Evolutionary conservation across 345 rosid genomes (phyloP), one percentile per base, ranked within the genome.

Genomic region (Arabis hirsuta): DNA sequence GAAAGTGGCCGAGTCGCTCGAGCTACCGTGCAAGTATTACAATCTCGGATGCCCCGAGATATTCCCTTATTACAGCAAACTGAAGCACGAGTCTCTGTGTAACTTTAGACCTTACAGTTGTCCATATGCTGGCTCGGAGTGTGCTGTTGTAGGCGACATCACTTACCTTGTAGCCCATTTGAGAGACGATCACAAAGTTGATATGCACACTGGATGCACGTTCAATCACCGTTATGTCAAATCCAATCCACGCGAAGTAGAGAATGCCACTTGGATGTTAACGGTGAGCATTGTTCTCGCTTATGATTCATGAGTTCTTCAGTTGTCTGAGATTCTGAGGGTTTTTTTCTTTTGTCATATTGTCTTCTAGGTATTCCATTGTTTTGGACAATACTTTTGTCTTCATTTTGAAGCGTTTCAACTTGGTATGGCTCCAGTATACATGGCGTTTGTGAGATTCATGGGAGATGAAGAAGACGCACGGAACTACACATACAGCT

Each of bases 391-490:
- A 47, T 94, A 94, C 80, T 94, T 94, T 69, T 93, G 98, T 79
- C 96, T 93, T 60, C 98, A 93, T 78, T 93, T 93, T 11, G 98
- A 93, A 62, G 98, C 98, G 56, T 94, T 90, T 80, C 98, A 93
- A 83, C 97, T 94, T 0, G 97, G 97, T 42, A 84, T 88, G 90
- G 95, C 95, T 55, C 97, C 98, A 0, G 98, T 94, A 9, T 94
- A 89, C 82, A 94, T 94, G 97, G 98, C 98, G 12, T 90, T 94
- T 82, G 85, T 94, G 56, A 89, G 98, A 45, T 94, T 94, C 80
- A 94, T 94, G 98, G 98, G 98, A 12, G 97, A 91, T 10, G 98
- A 91, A 80, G 69, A 71, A 1, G 98, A 94, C 36, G 98, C 98
- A 47, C 80, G 97, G 48, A 88, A 81, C 73, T 92, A 87, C 58